Percentiles rank a stretch among this genome's conserved stretches.
Evolutionary conservation across 208 protist genomes (phyloP).

Genomic region (Trichomonas tenax): DNA sequence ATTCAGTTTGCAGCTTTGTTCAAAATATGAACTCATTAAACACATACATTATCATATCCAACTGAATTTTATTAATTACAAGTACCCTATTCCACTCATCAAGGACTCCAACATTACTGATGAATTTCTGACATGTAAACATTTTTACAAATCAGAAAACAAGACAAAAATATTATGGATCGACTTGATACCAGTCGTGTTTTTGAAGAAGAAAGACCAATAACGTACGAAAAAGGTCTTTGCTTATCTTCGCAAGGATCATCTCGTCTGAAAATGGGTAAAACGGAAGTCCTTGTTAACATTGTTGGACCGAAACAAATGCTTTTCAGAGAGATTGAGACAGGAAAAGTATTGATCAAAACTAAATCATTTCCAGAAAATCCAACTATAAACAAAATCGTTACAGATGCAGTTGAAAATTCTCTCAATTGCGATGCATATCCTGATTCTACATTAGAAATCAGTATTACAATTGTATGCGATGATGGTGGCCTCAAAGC

Average conservation of each 20-base stretch:
- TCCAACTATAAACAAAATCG: neutral
- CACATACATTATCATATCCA: too few species aligned
- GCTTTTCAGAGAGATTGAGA: neutral
- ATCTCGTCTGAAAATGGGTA: neutral
- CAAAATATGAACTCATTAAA: too few species aligned
- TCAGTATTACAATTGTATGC: neutral
- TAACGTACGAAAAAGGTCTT: neutral
- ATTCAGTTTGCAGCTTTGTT: too few species aligned
- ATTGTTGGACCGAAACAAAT: neutral
- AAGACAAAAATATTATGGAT: neutral
- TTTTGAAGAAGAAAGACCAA: neutral
- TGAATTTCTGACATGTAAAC: too few species aligned
- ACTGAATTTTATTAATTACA: too few species aligned
- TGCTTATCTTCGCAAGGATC: neutral
- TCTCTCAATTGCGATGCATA: neutral
- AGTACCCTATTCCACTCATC: too few species aligned
- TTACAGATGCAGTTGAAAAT: neutral
- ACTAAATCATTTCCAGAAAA: constrained; percentile 1
- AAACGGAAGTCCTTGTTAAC: neutral
- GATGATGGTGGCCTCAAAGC: neutral
- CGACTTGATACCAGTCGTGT: neutral
- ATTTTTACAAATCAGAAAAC: too few species aligned
- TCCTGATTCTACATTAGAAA: neutral
- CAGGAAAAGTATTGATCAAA: neutral
- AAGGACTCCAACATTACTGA: too few species aligned